phyloP scores from a whole-genome alignment of 2,329 filamentous ascomycete species.

The Elsinoe ampelina region DNA sequence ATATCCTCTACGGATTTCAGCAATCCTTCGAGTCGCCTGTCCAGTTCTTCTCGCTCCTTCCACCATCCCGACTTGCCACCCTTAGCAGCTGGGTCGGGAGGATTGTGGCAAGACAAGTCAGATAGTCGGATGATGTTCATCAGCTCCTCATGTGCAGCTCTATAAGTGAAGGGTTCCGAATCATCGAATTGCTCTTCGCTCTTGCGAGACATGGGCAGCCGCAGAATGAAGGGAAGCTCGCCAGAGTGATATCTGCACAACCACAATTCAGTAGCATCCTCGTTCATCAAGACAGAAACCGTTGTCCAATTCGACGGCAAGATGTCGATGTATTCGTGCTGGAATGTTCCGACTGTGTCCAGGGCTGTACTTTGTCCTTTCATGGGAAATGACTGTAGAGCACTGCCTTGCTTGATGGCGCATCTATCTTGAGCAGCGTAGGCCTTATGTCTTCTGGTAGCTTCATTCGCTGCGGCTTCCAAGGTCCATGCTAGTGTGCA shows the following conservation, averaged over 20 bases:
- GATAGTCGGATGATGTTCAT: slow-evolving; percentile 71
- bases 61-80: slow-evolving; percentile 81
- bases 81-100: slow-evolving; percentile 61
- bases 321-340: slow-evolving; percentile 73
- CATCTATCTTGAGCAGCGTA: background rate
- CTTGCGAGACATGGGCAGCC: slow-evolving; percentile 74
- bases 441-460: background rate
- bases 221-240: slow-evolving; percentile 72
- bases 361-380: background rate
- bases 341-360: slow-evolving; percentile 46
- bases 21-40: slow-evolving; percentile 65
- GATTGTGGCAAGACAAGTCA: slow-evolving; percentile 72
- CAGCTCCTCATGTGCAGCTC: slow-evolving; percentile 69
- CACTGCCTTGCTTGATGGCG: background rate
- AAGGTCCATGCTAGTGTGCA: background rate
- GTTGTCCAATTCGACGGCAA: slow-evolving; percentile 77
- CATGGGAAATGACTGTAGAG: background rate
- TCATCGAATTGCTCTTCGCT: slow-evolving; percentile 66
- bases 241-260: slow-evolving; percentile 75
- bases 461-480: background rate
- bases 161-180: slow-evolving; percentile 57
- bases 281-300: slow-evolving; percentile 74
- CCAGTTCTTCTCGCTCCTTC: slow-evolving; percentile 71
- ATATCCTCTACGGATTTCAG: slow-evolving; percentile 80
- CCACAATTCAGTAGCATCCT: slow-evolving; percentile 73